Base-by-base conservation (phyloP, 2,329 filamentous ascomycete genomes). In the Trichophyton benhamiae region DNA sequence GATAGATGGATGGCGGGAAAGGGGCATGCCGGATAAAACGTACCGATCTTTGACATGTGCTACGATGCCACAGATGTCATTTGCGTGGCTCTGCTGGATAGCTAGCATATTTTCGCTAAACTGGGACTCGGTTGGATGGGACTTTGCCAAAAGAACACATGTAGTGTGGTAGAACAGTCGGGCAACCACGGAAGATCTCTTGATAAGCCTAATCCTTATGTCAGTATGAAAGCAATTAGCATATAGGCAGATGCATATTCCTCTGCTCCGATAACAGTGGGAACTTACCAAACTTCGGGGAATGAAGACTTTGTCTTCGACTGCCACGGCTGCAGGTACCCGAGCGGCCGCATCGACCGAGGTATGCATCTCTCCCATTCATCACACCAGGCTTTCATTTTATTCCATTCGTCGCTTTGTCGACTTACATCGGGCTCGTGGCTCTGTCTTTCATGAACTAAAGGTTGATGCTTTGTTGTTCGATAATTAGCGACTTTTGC, bases 151-250 rank as follows among this genome's bases (percentile, higher is more conserved):
- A 38, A 96, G 76, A 65, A 88, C 87, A 75, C 92, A 87, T 22
- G 88, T 86, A 0, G 89, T 94, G 70, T 96, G 91, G 70, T 95
- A 96, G 72, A 96, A 91, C 7, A 96, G 79, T 55, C 89, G 84
- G 3, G 88, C 89, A 27, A 95, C 83, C 36, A 94, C 86, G 2
- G 89, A 88, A 2, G 88, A 82, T 61, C 88, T 83, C 73, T 94
- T 94, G 68, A 92, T 85, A 59, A 95, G 79, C 89, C 86, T 89
- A 62, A 48, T 58, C 8, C 57, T 57, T 13, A 38, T 38, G 5
- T 57, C 20, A 60, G 61, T 41, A 64, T n/a, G 62, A 48, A 60
- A 36, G 58, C 20, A 27, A 59, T 60, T 11, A 17, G 36, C 36
- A 46, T 52, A 36, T 22, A 36, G 13, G n/a, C 49, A 33, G n/a